Evolutionary conservation across 768 basidiomycete genomes (phyloP), one percentile per base, ranked within the genome.

Genomic region (Russula sp.): DNA sequence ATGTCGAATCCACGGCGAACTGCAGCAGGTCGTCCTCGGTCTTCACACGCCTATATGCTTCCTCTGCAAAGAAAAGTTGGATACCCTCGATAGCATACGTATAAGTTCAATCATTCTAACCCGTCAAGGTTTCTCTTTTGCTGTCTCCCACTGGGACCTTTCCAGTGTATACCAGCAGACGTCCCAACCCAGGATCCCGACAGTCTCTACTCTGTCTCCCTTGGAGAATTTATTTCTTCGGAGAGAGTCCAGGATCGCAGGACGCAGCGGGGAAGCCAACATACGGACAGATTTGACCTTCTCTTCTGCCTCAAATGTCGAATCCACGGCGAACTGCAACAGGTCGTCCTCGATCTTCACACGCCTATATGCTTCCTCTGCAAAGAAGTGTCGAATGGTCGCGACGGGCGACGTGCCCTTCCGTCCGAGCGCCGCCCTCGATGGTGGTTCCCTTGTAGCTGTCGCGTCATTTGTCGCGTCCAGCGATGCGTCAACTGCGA

Each of bases 351-450:
- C 87, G 48, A 88, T 77, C 13, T 77, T 77, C 27, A 81, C 74
- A 8, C 68, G 67, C 55, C 87, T 82, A 68, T 83, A 91, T 16
- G 75, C 76, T 66, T 86, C 85, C 45, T 89, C 86, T 31, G 88
- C 81, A 68, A 82, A 86, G 73, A 91, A 86, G 71, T 92, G 90
- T 35, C 88, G 85, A 67, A 92, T 84, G 18, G 78, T 74, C 11
- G 85, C 90, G n/a, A 78, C 77, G 47, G 73, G 70, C n/a, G 83
- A 76, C 37, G 78, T 75, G 42, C 77, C 75, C 27, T 68, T 73
- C 57, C 72, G 68, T 20, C 65, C 14, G 27, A 70, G 34, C 64
- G 52, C 49, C 31, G 65, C 47, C 37, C 61, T 67, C 58, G 62
- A 59, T n/a, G 61, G 49, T 32, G 70, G 59, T 45, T 70, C 61